A percentile compares a stretch with the other conserved stretches of the same genome.
phyloP scores from a whole-genome alignment of 2,329 filamentous ascomycete genomes.

The Cucurbitaria berberidis region DNA sequence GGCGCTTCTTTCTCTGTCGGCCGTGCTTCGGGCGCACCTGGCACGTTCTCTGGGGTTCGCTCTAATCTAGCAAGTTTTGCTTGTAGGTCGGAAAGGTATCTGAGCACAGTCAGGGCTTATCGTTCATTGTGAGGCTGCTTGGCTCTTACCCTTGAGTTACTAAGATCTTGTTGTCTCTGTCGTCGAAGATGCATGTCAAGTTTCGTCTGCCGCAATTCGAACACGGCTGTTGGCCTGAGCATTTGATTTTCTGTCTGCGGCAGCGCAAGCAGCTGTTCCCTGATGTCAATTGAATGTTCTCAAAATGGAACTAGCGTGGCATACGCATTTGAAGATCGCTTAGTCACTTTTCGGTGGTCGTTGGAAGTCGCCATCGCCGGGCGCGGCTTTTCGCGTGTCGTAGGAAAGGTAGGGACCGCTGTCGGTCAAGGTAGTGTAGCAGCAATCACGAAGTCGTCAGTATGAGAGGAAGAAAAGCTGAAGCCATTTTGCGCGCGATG shows the following conservation, averaged over 20 bases:
- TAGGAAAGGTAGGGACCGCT: not conserved
- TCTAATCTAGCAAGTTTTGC: constrained; percentile 30
- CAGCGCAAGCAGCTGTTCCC: constrained; percentile 34
- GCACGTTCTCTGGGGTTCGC: constrained; percentile 3
- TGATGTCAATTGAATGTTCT: not conserved
- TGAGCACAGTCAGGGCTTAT: constrained; percentile 5
- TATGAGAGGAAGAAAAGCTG: not conserved
- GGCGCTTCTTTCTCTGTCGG: constrained; percentile 4
- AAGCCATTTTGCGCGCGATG: not conserved
- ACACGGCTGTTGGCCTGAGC: constrained; percentile 40
- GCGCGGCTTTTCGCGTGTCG: not conserved
- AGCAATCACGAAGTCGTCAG: not conserved
- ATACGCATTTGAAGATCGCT: constrained; percentile 35
- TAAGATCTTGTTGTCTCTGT: constrained; percentile 42
- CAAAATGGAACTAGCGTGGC: not conserved
- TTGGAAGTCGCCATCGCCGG: constrained; percentile 26
- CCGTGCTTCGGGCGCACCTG: not conserved
- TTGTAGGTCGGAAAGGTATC: constrained; percentile 37
- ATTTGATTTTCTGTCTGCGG: constrained; percentile 42
- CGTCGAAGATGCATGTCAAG: constrained; percentile 35
- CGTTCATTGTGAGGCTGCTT: not conserved
- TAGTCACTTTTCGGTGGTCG: constrained; percentile 28
- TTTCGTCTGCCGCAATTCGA: constrained; percentile 36
- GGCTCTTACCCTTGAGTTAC: constrained; percentile 33
- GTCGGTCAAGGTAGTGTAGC: not conserved